Percentiles rank a stretch among this genome's conserved stretches.
Evolutionary conservation across 1,284 basidiomycete genomes (phyloP).

Genomic region (Paramarasmius palmivorus): DNA sequence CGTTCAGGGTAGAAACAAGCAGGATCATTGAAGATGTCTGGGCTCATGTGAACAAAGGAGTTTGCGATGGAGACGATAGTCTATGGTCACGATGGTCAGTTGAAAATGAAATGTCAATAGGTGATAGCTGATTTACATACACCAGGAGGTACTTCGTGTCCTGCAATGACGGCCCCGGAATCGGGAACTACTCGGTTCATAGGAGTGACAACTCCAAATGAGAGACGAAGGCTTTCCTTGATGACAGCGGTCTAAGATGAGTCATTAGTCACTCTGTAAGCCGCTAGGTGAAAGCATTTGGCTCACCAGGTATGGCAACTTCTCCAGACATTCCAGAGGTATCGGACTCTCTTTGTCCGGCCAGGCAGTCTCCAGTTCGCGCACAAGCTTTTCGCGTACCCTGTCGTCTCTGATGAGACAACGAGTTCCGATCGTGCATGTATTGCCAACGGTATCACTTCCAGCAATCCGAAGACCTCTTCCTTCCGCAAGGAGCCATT

Average conservation of each 20-base stretch:
- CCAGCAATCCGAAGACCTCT: neutral
- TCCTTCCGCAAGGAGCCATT: neutral
- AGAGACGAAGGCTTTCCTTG: slow-evolving; percentile 1
- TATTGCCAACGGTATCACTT: neutral
- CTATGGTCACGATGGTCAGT: neutral
- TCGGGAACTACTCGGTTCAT: neutral
- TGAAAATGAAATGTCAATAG: neutral
- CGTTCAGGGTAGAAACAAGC: neutral
- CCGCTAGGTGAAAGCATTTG: neutral
- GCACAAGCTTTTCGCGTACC: neutral
- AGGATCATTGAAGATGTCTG: neutral
- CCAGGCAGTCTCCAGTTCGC: neutral
- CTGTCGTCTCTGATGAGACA: neutral
- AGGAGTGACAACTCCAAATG: neutral
- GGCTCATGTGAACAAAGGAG: slow-evolving; percentile 3
- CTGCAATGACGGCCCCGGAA: neutral
- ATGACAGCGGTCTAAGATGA: slow-evolving; percentile 5
- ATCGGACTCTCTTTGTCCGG: neutral
- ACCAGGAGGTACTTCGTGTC: neutral
- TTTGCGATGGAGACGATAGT: slow-evolving; percentile 2
- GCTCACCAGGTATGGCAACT: neutral
- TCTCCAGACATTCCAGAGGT: neutral
- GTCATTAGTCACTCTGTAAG: neutral
- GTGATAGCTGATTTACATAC: neutral
- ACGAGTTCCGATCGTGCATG: neutral